Percentiles rank a stretch among this genome's conserved stretches.
Conservation (phyloP, 2,329 filamentous ascomycete genomes). For the Dactylonectria estremocensis region DNA sequence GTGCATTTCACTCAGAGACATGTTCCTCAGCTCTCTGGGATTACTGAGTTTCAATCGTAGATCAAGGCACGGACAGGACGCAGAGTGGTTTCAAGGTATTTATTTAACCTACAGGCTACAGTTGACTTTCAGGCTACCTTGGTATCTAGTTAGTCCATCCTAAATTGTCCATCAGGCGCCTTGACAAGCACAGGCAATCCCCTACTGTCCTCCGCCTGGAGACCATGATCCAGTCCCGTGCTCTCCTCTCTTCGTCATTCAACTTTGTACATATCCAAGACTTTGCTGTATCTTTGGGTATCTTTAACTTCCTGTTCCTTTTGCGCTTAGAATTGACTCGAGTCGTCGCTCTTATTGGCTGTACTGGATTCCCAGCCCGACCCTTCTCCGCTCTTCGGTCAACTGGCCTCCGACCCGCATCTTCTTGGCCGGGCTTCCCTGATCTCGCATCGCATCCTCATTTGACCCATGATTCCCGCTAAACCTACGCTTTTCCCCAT, state of each 20-base stretch:
- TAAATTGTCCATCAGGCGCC: background rate
- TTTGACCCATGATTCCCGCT: conserved; percentile 50
- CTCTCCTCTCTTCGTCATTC: background rate
- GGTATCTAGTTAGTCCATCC: background rate
- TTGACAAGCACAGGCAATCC: conserved; percentile 9
- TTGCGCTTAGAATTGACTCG: background rate
- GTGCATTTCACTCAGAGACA: conserved; percentile 15
- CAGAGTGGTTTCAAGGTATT: background rate
- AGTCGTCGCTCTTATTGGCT: conserved; percentile 41
- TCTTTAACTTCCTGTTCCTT: conserved; percentile 5
- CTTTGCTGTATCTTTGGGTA: conserved; percentile 12
- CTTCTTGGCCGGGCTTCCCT: conserved; percentile 68
- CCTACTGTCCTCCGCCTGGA: background rate
- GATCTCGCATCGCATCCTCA: conserved; percentile 53
- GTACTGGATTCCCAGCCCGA: conserved; percentile 70
- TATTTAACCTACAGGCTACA: background rate
- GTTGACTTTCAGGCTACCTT: background rate
- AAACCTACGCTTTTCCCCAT: conserved; percentile 68
- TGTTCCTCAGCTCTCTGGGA: background rate
- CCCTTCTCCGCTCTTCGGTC: conserved; percentile 55
- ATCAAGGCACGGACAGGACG: background rate
- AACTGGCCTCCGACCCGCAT: conserved; percentile 59
- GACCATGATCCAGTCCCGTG: conserved; percentile 9
- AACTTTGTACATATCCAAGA: background rate
- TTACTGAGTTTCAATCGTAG: background rate